phyloP scores from a whole-genome alignment of 2,329 filamentous ascomycete species.

The Pseudopithomyces chartarum region DNA sequence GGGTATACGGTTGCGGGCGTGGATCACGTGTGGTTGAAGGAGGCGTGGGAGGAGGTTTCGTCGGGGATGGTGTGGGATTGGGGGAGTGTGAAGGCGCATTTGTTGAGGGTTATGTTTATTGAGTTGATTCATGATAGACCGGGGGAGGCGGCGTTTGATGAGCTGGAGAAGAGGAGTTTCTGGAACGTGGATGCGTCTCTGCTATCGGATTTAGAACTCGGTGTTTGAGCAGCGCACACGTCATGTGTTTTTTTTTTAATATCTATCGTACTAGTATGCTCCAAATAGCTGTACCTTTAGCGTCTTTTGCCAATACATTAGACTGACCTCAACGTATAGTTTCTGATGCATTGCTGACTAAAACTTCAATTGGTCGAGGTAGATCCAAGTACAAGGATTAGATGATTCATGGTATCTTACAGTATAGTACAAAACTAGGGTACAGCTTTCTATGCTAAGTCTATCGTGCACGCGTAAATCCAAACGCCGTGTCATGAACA shows the following conservation, averaged over 20 bases:
- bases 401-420: conserved; percentile 4
- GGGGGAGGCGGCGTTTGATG: conserved; percentile 3
- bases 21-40: conserved; percentile 4
- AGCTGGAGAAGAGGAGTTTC: background rate
- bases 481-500: background rate
- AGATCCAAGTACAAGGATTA: background rate
- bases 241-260: too few relatives aligned
- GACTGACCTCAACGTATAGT: too few relatives aligned
- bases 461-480: background rate
- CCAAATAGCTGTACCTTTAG: too few relatives aligned
- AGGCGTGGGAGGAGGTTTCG: background rate
- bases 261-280: too few relatives aligned
- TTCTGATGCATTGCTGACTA: too few relatives aligned
- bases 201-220: too few relatives aligned
- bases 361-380: too few relatives aligned
- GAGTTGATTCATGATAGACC: conserved; percentile 14
- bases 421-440: conserved; percentile 5
- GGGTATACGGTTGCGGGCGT: conserved; percentile 4
- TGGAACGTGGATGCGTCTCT: too few relatives aligned
- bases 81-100: background rate
- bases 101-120: conserved; percentile 18
- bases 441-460: background rate
- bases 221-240: too few relatives aligned
- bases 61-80: conserved; percentile 1
- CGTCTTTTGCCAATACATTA: too few relatives aligned